Conservation (phyloP, 768 basidiomycete genomes). For the Podaxis sp. region DNA sequence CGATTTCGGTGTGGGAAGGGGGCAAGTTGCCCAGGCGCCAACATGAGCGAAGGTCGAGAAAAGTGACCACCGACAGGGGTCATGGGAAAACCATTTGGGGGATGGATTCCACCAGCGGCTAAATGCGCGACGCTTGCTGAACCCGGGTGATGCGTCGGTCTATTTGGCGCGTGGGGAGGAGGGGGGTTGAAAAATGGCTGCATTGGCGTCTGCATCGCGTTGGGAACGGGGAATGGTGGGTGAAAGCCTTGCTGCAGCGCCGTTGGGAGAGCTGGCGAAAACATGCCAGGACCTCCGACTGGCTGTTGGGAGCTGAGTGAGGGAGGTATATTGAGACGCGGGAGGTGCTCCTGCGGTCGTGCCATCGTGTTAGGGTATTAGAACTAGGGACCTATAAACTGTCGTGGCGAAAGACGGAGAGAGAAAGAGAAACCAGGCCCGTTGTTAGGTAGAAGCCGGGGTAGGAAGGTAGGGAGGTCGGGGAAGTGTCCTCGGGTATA, state of each 20-base stretch:
- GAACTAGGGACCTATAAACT: neutral
- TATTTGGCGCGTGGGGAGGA: constrained; percentile 49
- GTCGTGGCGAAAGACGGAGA: neutral
- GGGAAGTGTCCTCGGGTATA: neutral
- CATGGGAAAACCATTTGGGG: constrained; percentile 49
- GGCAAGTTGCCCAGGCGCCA: constrained; percentile 37
- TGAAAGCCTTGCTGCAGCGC: constrained; percentile 58
- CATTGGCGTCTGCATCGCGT: constrained; percentile 69
- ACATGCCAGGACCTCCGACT: constrained; percentile 46
- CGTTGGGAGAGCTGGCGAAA: constrained; percentile 66
- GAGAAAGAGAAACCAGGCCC: neutral
- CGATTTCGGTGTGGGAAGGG: constrained; percentile 56
- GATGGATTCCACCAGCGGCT: constrained; percentile 58
- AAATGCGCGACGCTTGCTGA: constrained; percentile 64
- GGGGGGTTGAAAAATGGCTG: constrained; percentile 62
- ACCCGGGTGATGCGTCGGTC: constrained; percentile 55
- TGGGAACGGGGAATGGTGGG: constrained; percentile 49
- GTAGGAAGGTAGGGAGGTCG: neutral
- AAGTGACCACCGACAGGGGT: constrained; percentile 63
- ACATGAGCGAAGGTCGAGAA: constrained; percentile 50
- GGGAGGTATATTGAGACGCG: constrained; percentile 58
- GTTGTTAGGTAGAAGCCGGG: neutral
- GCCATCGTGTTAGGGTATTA: constrained; percentile 30
- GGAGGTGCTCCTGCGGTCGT: constrained; percentile 51
- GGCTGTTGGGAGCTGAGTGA: constrained; percentile 58